Percentiles rank a stretch among this genome's conserved stretches.
Conservation (phyloP, 768 basidiomycete species). For the Hemileccinum rubropunctum region DNA sequence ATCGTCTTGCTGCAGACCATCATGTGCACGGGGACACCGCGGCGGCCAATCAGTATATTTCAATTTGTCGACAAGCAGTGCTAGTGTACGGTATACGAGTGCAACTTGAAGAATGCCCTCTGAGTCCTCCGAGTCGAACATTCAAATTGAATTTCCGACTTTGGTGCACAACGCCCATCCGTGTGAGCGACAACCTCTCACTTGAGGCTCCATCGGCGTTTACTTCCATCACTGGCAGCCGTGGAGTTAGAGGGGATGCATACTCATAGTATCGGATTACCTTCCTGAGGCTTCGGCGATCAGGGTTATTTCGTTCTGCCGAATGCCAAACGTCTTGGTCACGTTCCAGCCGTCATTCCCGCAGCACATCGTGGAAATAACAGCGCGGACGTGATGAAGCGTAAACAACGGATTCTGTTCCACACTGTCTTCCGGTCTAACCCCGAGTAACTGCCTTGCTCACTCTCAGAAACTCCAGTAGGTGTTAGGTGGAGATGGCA, state of each 20-base stretch:
- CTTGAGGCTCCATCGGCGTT: background rate
- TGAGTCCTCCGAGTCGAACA: too few relatives aligned
- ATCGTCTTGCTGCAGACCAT: too few relatives aligned
- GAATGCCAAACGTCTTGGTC: too few relatives aligned
- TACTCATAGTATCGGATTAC: background rate
- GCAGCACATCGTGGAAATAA: background rate
- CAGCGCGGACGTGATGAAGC: background rate
- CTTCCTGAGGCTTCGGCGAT: too few relatives aligned
- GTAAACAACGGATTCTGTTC: background rate
- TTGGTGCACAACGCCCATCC: background rate
- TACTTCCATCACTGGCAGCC: background rate
- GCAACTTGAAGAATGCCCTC: too few relatives aligned
- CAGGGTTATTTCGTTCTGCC: background rate
- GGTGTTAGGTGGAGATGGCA: constrained; percentile 1
- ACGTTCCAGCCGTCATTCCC: background rate
- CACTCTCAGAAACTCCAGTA: background rate
- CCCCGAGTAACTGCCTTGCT: constrained; percentile 6
- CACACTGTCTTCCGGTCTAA: constrained; percentile 19
- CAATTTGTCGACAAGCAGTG: too few relatives aligned
- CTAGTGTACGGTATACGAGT: too few relatives aligned
- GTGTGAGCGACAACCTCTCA: background rate
- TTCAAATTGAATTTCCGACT: too few relatives aligned
- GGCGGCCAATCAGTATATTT: too few relatives aligned
- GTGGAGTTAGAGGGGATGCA: constrained; percentile 22
- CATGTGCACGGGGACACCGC: too few relatives aligned